Conservation (phyloP, 2,329 filamentous ascomycete genomes). For the Fusarium sp. region DNA sequence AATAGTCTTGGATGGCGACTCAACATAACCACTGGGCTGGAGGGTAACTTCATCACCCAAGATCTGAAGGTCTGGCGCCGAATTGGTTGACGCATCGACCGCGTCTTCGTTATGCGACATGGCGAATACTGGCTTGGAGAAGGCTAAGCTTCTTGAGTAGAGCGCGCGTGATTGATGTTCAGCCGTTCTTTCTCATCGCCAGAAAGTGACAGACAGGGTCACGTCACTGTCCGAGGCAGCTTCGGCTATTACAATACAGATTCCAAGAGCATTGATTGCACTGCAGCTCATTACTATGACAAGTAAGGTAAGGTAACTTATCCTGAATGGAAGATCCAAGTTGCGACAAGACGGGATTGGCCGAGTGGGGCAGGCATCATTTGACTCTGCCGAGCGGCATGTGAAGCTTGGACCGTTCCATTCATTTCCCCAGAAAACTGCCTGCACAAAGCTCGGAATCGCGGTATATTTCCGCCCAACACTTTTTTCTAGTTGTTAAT, state of each 20-base stretch:
- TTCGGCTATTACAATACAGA: constrained; percentile 5
- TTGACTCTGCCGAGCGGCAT: constrained; percentile 38
- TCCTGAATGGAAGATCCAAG: constrained; percentile 14
- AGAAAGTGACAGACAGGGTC: constrained; percentile 10
- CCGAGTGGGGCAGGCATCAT: constrained; percentile 34
- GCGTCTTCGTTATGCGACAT: constrained; percentile 46
- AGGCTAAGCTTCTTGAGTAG: background rate
- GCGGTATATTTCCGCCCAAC: constrained; percentile 29
- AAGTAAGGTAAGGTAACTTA: background rate
- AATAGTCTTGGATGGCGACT: constrained; percentile 51
- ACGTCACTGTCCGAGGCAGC: constrained; percentile 7
- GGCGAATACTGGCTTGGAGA: constrained; percentile 4
- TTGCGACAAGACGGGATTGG: constrained; percentile 37
- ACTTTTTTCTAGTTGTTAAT: background rate
- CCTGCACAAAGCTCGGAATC: constrained; percentile 6
- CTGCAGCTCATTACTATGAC: background rate
- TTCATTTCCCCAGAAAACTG: constrained; percentile 33
- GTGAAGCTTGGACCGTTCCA: constrained; percentile 36
- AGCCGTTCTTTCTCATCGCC: constrained; percentile 32
- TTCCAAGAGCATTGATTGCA: constrained; percentile 16
- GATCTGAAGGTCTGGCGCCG: constrained; percentile 80
- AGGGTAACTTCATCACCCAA: constrained; percentile 77
- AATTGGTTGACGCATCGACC: constrained; percentile 47
- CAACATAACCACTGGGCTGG: constrained; percentile 74
- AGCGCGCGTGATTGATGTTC: constrained; percentile 20